These are phyloP conservation scores for Sonneratia caseolaris DNA, from an alignment of 345 rosid genomes.

Conservation along the genomic window DNA sequence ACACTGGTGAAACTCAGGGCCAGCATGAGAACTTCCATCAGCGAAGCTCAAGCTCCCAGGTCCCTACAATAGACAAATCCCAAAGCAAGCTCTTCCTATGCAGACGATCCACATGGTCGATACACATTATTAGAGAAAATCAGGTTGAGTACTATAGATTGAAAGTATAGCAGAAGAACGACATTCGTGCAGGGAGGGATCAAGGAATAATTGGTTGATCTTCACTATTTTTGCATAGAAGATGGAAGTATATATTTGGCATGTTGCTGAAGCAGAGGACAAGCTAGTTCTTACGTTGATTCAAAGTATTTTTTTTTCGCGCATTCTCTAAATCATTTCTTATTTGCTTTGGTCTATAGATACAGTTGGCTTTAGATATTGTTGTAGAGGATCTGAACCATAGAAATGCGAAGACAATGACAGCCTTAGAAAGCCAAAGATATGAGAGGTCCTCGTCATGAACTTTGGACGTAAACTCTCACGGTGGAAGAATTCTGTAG, in stretches of 20 bases:
- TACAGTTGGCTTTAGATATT: background rate
- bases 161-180: background rate
- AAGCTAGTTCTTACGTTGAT: background rate
- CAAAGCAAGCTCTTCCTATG: background rate
- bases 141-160: background rate
- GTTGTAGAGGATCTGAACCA: background rate
- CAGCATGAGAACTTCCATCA: background rate
- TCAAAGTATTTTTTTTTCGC: background rate
- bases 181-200: background rate
- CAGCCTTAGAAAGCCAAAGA: background rate
- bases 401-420: background rate
- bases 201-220: background rate
- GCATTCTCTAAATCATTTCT: background rate
- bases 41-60: background rate
- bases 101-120: too few species aligned
- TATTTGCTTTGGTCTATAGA: background rate
- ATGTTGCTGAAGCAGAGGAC: background rate
- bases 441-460: background rate
- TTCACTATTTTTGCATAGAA: background rate
- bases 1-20: background rate
- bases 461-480: background rate
- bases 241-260: background rate
- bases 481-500: background rate
- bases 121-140: background rate
- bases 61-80: background rate